These are phyloP conservation scores for Hypholoma fasciculare DNA, from an alignment of 768 basidiomycete species.

Conservation along the genomic window DNA sequence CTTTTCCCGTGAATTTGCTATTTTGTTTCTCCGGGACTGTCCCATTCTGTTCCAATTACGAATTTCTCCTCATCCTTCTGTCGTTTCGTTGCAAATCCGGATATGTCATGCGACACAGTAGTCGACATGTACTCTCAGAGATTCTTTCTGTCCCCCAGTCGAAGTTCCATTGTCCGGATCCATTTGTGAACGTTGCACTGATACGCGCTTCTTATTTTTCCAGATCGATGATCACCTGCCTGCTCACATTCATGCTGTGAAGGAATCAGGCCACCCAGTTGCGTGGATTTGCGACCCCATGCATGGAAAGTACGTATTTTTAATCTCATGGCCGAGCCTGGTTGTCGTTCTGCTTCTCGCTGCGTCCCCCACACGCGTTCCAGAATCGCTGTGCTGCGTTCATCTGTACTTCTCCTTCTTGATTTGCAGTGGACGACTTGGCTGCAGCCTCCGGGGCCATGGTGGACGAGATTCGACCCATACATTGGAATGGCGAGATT, in stretches of 20 bases:
- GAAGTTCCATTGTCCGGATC: not conserved
- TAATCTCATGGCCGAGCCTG: not conserved
- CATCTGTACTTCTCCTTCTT: not conserved
- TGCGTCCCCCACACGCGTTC: not conserved
- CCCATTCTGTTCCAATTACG: not conserved
- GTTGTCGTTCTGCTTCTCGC: not conserved
- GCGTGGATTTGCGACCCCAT: constrained; percentile 97
- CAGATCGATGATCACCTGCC: constrained; percentile 46
- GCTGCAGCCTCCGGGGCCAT: not conserved
- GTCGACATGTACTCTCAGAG: too few relatives aligned
- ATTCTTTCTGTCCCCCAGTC: too few relatives aligned
- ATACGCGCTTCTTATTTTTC: not conserved
- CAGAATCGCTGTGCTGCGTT: too few relatives aligned
- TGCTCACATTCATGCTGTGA: constrained; percentile 80
- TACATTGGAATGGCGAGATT: not conserved
- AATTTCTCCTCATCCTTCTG: not conserved
- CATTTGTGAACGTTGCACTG: not conserved
- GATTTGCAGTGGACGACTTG: not conserved
- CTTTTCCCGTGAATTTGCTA: not conserved
- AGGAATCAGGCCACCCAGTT: constrained; percentile 80
- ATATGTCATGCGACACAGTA: too few relatives aligned
- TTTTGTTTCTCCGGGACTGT: not conserved
- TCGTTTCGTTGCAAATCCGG: not conserved
- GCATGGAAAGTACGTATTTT: constrained; percentile 89
- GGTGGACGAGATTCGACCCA: not conserved